Base-by-base conservation (phyloP, 2,329 filamentous ascomycete genomes). In the Clarireedia monteithiana region DNA sequence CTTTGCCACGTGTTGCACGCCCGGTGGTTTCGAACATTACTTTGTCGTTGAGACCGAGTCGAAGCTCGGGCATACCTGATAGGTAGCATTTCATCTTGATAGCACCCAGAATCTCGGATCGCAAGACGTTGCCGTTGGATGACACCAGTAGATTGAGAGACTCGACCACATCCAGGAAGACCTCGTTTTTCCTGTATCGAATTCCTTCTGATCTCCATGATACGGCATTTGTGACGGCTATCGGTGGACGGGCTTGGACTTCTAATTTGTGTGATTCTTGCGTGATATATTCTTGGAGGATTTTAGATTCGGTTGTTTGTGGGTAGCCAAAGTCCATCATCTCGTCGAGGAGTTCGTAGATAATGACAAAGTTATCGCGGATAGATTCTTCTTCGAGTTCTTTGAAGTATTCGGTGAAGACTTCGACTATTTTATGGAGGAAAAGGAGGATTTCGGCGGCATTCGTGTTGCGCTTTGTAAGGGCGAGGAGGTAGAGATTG, bases 291-390 rank as follows among this genome's bases (percentile, higher is more conserved):
- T 99, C 94, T 73, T 99, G 94, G 59, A 99, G 77, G 71, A 99
- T 99, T 81, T 99, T 99, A 72, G 84, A 89, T 73, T 99, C 94
- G 63, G 94, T 99, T 9, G 94, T 99, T 73, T 99, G 94, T 5
- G 94, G 94, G 72, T 99, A 96, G 61, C 94, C 94, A 78, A 99
- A 99, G 74, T 99, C 94, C 94, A 99, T 99, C 94, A 99, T 99
- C 77, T 99, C 94, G 70, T 99, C 94, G 61, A 99, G 82, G 59
- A 99, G 76, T 74, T 99, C 94, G 78, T 99, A 99, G 69, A 99
- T 99, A 70, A 99, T 85, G 72, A 99, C 94, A 70, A 99, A 99
- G 77, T 99, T 99, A 78, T 99, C 94, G 66, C 94, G 85, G 71
- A 99, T 99, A 66, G 90, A 96, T 74, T 99, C 94, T 73, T 99